Base-by-base conservation (phyloP, 2,329 filamentous ascomycete genomes). In the Chaetomiaceae sp. region DNA sequence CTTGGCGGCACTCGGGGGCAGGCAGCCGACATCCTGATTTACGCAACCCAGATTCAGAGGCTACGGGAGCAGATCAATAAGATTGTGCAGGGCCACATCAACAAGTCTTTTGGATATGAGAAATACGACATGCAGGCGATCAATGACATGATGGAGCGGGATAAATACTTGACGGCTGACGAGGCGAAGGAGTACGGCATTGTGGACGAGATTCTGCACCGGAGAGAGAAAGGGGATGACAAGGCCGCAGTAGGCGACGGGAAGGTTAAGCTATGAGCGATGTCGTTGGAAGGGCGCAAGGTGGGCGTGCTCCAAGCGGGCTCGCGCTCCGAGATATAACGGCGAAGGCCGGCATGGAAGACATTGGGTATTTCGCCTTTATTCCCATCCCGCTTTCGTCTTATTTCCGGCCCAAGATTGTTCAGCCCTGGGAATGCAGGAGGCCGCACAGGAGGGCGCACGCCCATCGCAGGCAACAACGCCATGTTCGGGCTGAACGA, bases 81-180 rank as follows among this genome's bases (percentile, higher is more conserved):
- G 72, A 97, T 99, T 54, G 96, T 96, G 68, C 82, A 85, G 68
- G 74, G 78, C 48, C 94, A 99, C 69, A 75, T 99, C 65, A 96
- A 91, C 64, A 86, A 82, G 69, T 77, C 84, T 46, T 80, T 88
- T 65, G 85, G 81, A 1, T 67, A 87, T 55, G 88, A 95, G 20
- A 89, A 89, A 70, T 85, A 90, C 68, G 84, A 78, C 30, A 65
- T 95, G 32, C 85, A 90, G 44, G 87, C 95, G 65, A 87, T 99
- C 65, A 92, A 94, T 70, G 89, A 86, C 67, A 80, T 96, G 69
- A 97, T 99, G 92, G 94, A 99, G 75, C 78, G 94, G 53, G 94
- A 99, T 69, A 94, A 94, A 66, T 97, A 96, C 64, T 80, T 99
- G 79, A 87, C 86, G 51, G 90, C 91, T 0, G 75, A 89, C 41